These are phyloP conservation scores for Allium fistulosum DNA, from an alignment of 106 monocot genomes.

Conservation along the genomic window DNA sequence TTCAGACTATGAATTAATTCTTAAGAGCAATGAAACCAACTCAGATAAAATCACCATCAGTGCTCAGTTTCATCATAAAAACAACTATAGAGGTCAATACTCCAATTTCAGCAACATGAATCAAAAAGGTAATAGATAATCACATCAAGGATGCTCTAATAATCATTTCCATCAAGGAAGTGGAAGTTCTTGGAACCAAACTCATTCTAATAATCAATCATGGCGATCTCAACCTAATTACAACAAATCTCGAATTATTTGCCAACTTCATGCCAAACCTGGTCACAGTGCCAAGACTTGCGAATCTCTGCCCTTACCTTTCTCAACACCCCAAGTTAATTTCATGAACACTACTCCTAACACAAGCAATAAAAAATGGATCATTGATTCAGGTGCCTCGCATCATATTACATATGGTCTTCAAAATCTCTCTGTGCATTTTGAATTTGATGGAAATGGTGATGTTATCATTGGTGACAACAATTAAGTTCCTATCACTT, in stretches of 20 bases:
- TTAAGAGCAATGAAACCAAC: not conserved
- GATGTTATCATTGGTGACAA: no score
- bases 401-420: no score
- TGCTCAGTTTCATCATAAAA: conserved; percentile 1
- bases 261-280: not conserved
- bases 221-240: no score
- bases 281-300: conserved; percentile 1
- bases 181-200: not conserved
- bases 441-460: no score
- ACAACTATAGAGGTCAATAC: not conserved
- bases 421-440: no score
- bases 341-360: no score
- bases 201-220: no score
- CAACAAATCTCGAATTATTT: not conserved
- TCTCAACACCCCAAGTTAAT: not conserved
- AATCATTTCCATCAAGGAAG: no score
- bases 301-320: not conserved
- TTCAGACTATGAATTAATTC: no score
- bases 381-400: no score
- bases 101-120: not conserved
- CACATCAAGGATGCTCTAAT: not conserved
- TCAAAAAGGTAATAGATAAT: not conserved
- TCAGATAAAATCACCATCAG: not conserved
- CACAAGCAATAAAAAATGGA: not conserved
- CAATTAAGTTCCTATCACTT: no score